Percentiles rank a stretch among this genome's conserved stretches.
These are phyloP conservation scores for Lepiota brunneoincarnata DNA, from an alignment of 768 basidiomycete species.

Conservation along the genomic window DNA sequence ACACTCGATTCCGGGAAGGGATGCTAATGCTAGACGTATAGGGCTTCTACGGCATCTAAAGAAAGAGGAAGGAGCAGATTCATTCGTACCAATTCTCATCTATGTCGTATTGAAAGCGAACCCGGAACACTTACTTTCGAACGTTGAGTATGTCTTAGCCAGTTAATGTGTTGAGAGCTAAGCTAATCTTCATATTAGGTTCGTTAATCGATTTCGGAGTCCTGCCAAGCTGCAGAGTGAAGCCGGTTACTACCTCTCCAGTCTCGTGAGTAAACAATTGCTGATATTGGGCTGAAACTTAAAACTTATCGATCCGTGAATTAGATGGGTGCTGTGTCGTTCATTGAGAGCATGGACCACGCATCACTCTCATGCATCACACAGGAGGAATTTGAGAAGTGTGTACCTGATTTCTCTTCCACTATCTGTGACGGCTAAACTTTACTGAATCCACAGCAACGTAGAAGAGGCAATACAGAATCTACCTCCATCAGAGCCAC, in stretches of 20 bases:
- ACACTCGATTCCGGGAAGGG: constrained; percentile 6
- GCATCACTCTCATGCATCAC: constrained; percentile 91
- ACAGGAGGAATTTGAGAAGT: constrained; percentile 90
- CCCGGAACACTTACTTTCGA: constrained; percentile 89
- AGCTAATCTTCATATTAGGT: constrained; percentile 43
- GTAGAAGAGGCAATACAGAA: constrained; percentile 51
- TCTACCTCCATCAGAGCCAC: constrained; percentile 43
- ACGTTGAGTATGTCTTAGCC: constrained; percentile 73
- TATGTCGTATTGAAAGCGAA: constrained; percentile 94
- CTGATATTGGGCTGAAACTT: neutral
- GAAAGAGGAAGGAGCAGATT: constrained; percentile 87
- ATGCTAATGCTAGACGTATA: constrained; percentile 25
- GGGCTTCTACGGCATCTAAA: constrained; percentile 87
- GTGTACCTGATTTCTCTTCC: constrained; percentile 12
- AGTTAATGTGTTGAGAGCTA: neutral
- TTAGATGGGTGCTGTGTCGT: constrained; percentile 94
- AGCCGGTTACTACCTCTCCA: constrained; percentile 95
- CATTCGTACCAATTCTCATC: constrained; percentile 93
- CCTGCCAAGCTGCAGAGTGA: constrained; percentile 90
- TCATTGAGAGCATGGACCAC: constrained; percentile 98
- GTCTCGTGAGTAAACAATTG: constrained; percentile 58
- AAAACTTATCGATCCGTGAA: neutral
- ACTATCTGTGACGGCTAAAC: neutral
- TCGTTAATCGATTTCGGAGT: constrained; percentile 93
- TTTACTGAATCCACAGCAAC: constrained; percentile 29